Evolutionary conservation across 192 early-diverging fungal species (phyloP).

Genomic region (Linnemannia elongata): DNA sequence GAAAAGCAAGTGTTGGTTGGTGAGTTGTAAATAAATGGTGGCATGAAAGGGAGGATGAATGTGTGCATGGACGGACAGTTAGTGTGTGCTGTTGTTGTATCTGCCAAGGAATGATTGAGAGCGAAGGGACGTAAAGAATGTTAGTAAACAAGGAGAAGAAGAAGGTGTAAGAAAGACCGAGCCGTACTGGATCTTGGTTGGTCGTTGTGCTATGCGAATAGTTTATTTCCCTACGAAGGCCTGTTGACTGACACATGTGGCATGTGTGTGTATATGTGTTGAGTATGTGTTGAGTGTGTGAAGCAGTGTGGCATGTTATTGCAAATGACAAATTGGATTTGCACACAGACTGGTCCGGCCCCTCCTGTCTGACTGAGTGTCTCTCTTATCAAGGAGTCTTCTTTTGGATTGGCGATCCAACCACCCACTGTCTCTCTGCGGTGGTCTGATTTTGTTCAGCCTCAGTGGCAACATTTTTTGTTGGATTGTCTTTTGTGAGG

Average conservation of each 20-base stretch:
- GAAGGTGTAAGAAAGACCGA: not conserved
- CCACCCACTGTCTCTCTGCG: not conserved
- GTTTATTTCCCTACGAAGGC: not conserved
- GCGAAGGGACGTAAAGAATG: not conserved
- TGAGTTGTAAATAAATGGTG: too few relatives aligned
- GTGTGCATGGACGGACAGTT: not conserved
- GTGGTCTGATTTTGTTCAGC: constrained; percentile 15
- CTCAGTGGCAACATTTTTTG: too few relatives aligned
- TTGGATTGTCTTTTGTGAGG: too few relatives aligned
- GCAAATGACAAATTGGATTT: constrained; percentile 10
- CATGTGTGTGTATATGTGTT: not conserved
- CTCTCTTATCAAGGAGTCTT: not conserved
- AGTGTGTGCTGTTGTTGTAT: not conserved
- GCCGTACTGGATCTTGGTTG: not conserved
- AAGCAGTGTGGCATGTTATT: constrained; percentile 3
- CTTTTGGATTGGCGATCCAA: not conserved
- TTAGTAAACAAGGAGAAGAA: not conserved
- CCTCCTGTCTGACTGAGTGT: too few relatives aligned
- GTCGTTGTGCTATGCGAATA: not conserved
- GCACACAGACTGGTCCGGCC: not conserved
- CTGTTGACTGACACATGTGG: not conserved
- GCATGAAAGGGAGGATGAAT: not conserved
- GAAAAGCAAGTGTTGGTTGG: not conserved
- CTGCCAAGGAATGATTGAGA: too few relatives aligned
- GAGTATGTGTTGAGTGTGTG: not conserved